Conservation (phyloP, 441 rosid genomes). For the Hura crepitans region DNA sequence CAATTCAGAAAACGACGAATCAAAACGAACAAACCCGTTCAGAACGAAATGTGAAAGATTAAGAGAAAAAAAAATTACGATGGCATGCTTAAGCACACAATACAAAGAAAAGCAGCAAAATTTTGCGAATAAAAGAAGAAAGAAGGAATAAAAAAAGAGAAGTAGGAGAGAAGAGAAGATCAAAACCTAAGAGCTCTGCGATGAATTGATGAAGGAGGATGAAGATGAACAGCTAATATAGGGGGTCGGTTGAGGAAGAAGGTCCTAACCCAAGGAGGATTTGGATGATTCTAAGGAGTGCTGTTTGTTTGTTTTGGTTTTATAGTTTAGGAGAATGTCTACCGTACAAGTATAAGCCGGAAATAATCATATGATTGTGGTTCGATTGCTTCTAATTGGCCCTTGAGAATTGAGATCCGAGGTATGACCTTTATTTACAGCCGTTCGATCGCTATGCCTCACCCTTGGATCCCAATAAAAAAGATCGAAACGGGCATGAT, state of each 20-base stretch:
- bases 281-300: neutral
- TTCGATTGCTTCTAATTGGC: neutral
- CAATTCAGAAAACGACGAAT: constrained; percentile 16
- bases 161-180: neutral
- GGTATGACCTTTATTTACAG: no score
- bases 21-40: neutral
- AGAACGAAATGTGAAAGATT: neutral
- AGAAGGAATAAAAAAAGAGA: no score
- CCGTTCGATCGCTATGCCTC: no score
- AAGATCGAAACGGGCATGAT: no score
- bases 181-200: neutral
- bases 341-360: neutral
- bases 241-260: neutral
- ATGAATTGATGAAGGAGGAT: neutral
- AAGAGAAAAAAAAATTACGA: neutral
- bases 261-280: neutral
- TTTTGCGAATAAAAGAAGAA: no score
- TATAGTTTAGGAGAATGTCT: constrained; percentile 2
- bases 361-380: neutral
- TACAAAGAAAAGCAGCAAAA: neutral
- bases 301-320: neutral
- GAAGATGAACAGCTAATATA: neutral
- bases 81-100: neutral
- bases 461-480: no score
- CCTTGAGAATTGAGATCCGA: no score